Base-by-base conservation (phyloP, 768 basidiomycete species). In the Pleurotus platypus region DNA sequence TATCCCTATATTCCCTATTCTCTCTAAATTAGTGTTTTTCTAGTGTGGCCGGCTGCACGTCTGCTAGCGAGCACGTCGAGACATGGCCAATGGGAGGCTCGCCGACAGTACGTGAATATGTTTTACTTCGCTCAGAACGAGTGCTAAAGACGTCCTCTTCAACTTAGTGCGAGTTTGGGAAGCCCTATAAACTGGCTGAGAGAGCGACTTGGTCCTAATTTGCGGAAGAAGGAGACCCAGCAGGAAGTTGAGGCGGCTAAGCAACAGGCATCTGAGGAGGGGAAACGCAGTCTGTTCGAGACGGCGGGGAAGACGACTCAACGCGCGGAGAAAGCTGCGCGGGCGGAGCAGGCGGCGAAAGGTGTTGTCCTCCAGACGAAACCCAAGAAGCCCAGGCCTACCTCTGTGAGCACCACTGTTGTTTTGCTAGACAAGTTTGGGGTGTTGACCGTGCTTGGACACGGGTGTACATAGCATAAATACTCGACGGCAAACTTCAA, bases 401-500 rank as follows among this genome's bases (percentile, higher is more conserved):
- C 13, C 12, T 56, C 30, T 22, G 55, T 56, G 55, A 56, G 53
- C 54, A 58, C 24, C 22, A 6, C 1, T 8, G n/a, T 30, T n/a
- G 20, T 46, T 18, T 26, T 39, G 11, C 15, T 47, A 22, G 12
- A 35, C 16, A 45, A 16, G 5, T 15, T 20, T 22, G 20, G 27
- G 9, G 30, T n/a, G 13, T 22, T 49, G 24, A 38, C 20, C 20
- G 8, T 42, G 47, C 49, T 42, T 30, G 50, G 27, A 40, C n/a
- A 22, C 13, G 46, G 15, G 43, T 4, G 12, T 20, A 20, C 9
- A 5, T 43, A 97, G 94, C 94, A 96, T 75, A 90, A 92, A 77
- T 94, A 92, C 70, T 92, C 91, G 18, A 98, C 95, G 0, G 86
- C 89, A 15, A 85, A 85, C 69, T 96, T 97, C 78, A 95, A 94